These are phyloP conservation scores for Collybiopsis confluens DNA, from an alignment of 768 basidiomycete genomes.

Conservation along the genomic window DNA sequence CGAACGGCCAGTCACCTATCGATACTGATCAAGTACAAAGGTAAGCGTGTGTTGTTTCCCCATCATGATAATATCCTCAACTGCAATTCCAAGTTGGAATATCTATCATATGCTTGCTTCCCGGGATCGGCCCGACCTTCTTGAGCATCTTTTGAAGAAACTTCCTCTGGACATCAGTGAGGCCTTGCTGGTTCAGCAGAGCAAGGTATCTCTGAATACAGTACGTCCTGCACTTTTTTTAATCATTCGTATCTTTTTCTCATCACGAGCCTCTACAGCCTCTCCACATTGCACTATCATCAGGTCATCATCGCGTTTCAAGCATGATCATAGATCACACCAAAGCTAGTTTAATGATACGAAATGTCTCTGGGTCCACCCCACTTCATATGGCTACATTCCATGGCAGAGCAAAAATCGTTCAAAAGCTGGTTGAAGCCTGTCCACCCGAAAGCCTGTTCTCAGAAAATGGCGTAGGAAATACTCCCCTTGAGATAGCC, in stretches of 20 bases:
- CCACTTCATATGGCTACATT: slow-evolving; percentile 48
- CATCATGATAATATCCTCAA: neutral
- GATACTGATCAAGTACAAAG: slow-evolving; percentile 37
- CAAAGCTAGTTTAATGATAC: slow-evolving; percentile 29
- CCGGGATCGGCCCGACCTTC: slow-evolving; percentile 20
- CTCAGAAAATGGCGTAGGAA: slow-evolving; percentile 48
- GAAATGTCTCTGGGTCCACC: slow-evolving; percentile 46
- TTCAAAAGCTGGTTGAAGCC: slow-evolving; percentile 32
- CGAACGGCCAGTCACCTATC: slow-evolving; percentile 38
- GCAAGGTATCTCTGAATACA: slow-evolving; percentile 42
- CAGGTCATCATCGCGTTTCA: slow-evolving; percentile 23
- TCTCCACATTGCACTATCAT: slow-evolving; percentile 48
- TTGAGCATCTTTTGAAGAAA: slow-evolving; percentile 43
- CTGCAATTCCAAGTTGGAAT: slow-evolving; percentile 41
- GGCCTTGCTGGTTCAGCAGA: slow-evolving; percentile 39
- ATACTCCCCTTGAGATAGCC: slow-evolving; percentile 36
- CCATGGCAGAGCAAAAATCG: slow-evolving; percentile 28
- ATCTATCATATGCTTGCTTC: slow-evolving; percentile 47
- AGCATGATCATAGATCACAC: slow-evolving; percentile 35
- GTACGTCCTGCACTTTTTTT: slow-evolving; percentile 22
- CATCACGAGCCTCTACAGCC: slow-evolving; percentile 33
- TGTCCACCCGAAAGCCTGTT: slow-evolving; percentile 34
- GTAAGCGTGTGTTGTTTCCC: slow-evolving; percentile 25
- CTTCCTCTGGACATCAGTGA: slow-evolving; percentile 48
- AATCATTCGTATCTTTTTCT: neutral